phyloP scores from a whole-genome alignment of 768 basidiomycete genomes.

The Collybia sordida region DNA sequence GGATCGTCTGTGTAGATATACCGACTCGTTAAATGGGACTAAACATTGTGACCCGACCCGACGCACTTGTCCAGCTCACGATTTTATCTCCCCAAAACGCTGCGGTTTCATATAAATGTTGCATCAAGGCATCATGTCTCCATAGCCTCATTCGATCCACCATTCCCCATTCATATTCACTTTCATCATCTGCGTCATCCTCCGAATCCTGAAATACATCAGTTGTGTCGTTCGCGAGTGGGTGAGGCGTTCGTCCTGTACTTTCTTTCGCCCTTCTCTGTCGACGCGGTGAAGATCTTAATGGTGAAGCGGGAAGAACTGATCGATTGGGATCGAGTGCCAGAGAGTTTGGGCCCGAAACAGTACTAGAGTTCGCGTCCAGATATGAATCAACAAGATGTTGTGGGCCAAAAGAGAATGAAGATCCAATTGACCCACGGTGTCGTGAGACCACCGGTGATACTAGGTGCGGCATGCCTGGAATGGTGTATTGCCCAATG shows the following conservation, averaged over 20 bases:
- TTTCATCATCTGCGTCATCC: constrained; percentile 57
- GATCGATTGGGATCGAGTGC: constrained; percentile 82
- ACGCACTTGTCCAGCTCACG: constrained; percentile 90
- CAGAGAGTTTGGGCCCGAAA: constrained; percentile 52
- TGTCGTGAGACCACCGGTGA: constrained; percentile 59
- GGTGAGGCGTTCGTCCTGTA: constrained; percentile 52
- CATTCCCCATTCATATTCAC: constrained; percentile 75
- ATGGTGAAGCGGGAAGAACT: constrained; percentile 69
- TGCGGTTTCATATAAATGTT: constrained; percentile 96
- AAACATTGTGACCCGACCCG: constrained; percentile 15
- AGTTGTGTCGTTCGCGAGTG: constrained; percentile 74
- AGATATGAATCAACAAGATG: constrained; percentile 70
- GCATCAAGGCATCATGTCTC: constrained; percentile 98
- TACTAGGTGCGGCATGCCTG: constrained; percentile 48
- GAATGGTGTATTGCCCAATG: constrained; percentile 38
- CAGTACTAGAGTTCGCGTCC: constrained; percentile 61
- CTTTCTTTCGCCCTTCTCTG: constrained; percentile 56
- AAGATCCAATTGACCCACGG: constrained; percentile 71
- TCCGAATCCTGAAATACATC: constrained; percentile 74
- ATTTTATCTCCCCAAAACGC: constrained; percentile 99
- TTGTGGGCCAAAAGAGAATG: constrained; percentile 84
- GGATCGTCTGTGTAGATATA: constrained; percentile 66
- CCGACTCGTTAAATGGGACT: not conserved
- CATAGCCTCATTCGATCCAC: constrained; percentile 95
- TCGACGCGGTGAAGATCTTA: constrained; percentile 63